A percentile compares a stretch with the other conserved stretches of the same genome.
Conservation (phyloP, 441 rosid species). For the Jatropha podagrica region DNA sequence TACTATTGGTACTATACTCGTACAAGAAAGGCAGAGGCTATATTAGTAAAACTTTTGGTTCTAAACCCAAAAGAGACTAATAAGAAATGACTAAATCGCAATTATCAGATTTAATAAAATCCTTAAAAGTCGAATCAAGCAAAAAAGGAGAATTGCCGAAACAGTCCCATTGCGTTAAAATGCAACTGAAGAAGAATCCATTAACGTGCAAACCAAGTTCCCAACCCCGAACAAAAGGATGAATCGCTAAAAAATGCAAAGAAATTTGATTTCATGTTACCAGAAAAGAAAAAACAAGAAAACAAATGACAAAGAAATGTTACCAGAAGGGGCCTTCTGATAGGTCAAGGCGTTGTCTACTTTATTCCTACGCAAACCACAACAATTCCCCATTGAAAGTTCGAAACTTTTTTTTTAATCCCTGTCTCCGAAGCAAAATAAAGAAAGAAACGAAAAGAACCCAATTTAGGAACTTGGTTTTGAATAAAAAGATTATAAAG, state of each 20-base stretch:
- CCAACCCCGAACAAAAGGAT: neutral
- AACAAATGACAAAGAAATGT: neutral
- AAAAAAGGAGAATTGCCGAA: neutral
- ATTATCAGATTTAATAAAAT: neutral
- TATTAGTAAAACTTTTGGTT: neutral
- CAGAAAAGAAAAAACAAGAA: neutral
- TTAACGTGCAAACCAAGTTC: no score
- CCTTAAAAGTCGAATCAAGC: neutral
- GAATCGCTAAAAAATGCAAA: neutral
- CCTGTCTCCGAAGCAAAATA: no score
- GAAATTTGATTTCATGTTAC: neutral
- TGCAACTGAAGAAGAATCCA: neutral
- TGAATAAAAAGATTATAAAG: no score
- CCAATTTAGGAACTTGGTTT: neutral
- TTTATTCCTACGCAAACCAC: neutral
- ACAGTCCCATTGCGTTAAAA: neutral
- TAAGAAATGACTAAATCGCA: neutral
- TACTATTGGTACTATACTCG: neutral
- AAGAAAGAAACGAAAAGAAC: neutral
- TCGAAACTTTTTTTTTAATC: no score
- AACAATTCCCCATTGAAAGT: conserved; percentile 13
- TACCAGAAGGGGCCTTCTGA: neutral
- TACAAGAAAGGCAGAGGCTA: neutral
- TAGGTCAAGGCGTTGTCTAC: neutral
- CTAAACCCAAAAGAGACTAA: neutral